These are phyloP conservation scores for Cytospora paraplurivora DNA, from an alignment of 2,329 filamentous ascomycete species.

Conservation along the genomic window DNA sequence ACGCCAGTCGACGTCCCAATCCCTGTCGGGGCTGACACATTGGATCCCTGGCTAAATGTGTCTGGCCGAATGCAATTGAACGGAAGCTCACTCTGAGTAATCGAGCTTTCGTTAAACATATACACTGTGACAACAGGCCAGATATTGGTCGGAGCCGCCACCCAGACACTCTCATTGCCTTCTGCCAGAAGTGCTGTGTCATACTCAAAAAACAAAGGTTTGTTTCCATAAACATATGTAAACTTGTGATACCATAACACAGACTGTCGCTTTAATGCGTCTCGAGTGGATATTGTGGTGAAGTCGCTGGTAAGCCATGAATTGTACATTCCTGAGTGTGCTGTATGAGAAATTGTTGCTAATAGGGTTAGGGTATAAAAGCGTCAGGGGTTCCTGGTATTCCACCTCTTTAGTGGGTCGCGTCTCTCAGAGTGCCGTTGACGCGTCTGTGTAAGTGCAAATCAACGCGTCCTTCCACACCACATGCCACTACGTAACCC, in stretches of 20 bases:
- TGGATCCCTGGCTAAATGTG: slow-evolving; percentile 1
- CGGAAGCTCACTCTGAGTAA: neutral
- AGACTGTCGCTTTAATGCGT: too few species aligned
- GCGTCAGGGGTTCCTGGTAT: too few species aligned
- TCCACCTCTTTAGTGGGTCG: neutral
- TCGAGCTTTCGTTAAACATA: neutral
- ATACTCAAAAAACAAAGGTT: neutral
- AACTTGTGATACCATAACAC: too few species aligned
- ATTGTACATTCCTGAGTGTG: neutral
- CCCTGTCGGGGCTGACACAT: neutral
- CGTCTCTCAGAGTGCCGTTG: slow-evolving; percentile 8
- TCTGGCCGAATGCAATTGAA: slow-evolving; percentile 2
- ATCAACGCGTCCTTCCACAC: slow-evolving; percentile 23
- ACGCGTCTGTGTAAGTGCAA: slow-evolving; percentile 25
- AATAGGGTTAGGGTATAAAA: slow-evolving; percentile 10
- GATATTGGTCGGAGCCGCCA: neutral
- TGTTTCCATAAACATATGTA: too few species aligned
- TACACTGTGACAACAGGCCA: neutral
- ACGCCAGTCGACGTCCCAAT: neutral
- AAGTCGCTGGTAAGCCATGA: too few species aligned
- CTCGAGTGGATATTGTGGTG: neutral
- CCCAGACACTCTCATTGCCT: neutral
- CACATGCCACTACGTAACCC: neutral
- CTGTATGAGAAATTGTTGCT: neutral
- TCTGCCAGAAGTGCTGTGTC: neutral